These are phyloP conservation scores for Trypanosomatidae sp. DNA, from an alignment of 208 protist genomes.

Conservation along the genomic window DNA sequence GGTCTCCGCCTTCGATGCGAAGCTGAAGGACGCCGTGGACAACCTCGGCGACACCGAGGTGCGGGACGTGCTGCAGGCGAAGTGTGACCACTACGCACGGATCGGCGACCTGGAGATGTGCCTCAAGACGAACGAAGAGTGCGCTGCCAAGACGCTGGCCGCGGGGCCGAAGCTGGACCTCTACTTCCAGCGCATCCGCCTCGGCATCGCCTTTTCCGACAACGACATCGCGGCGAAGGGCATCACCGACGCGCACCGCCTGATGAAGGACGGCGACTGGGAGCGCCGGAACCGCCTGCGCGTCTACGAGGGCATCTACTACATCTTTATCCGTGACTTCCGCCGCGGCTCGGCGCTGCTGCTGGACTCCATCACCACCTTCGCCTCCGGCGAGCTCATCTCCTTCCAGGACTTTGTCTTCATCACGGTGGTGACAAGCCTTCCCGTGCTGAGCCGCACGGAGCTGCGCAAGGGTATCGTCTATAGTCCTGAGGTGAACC, in stretches of 20 bases:
- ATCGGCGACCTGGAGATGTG: slow-evolving; percentile 97
- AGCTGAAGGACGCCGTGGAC: slow-evolving; percentile 93
- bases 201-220: slow-evolving; percentile 96
- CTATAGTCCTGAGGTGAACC: slow-evolving; percentile 90
- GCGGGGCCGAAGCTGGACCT: slow-evolving; percentile 96
- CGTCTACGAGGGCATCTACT: slow-evolving; percentile 98
- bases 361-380: slow-evolving; percentile 97
- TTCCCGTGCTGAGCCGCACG: slow-evolving; percentile 87
- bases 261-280: slow-evolving; percentile 99
- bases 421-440: slow-evolving; percentile 92
- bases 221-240: slow-evolving; percentile 90
- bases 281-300: slow-evolving; percentile 98
- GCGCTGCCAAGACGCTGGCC: slow-evolving; percentile 92
- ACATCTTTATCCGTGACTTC: slow-evolving; percentile 96
- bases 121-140: slow-evolving; percentile 88
- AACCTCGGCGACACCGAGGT: slow-evolving; percentile 98
- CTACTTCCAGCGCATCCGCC: slow-evolving; percentile 94
- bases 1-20: slow-evolving; percentile 80
- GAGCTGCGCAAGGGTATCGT: slow-evolving; percentile 91
- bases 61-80: slow-evolving; percentile 93
- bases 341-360: slow-evolving; percentile 92
- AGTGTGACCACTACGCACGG: slow-evolving; percentile 91
- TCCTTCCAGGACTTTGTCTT: slow-evolving; percentile 95
- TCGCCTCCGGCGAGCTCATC: slow-evolving; percentile 95
- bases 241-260: slow-evolving; percentile 91